phyloP scores from a whole-genome alignment of 2,329 filamentous ascomycete genomes.

The Escovopsis weberi region DNA sequence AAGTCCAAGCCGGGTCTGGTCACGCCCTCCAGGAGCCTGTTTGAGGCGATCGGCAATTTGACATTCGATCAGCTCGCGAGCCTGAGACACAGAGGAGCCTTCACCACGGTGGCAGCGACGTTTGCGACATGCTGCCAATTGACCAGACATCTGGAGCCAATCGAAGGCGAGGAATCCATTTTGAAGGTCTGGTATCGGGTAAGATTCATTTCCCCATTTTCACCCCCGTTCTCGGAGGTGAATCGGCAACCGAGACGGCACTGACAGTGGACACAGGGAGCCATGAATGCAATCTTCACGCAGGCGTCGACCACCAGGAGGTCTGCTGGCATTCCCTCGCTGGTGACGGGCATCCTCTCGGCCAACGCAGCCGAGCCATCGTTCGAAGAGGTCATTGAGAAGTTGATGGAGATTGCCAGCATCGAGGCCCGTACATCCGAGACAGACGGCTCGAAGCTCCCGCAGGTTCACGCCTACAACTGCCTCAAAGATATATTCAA shows the following conservation, averaged over 20 bases:
- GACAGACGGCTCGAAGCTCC: constrained; percentile 52
- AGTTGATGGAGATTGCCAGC: constrained; percentile 45
- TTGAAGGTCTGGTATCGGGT: constrained; percentile 60
- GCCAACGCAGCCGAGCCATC: constrained; percentile 45
- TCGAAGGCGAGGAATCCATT: constrained; percentile 25
- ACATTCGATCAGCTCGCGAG: constrained; percentile 72
- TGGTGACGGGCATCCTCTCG: constrained; percentile 68
- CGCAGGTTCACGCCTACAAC: constrained; percentile 91
- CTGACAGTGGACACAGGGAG: constrained; percentile 28
- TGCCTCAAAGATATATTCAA: constrained; percentile 87
- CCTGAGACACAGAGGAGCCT: constrained; percentile 79
- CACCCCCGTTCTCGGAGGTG: too few relatives aligned
- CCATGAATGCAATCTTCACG: constrained; percentile 54
- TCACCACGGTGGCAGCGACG: constrained; percentile 81
- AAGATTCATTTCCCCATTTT: constrained; percentile 7
- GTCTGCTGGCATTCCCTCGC: constrained; percentile 79
- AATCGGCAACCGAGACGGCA: background rate
- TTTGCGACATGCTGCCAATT: constrained; percentile 68
- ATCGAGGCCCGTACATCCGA: constrained; percentile 37
- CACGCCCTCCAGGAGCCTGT: constrained; percentile 36
- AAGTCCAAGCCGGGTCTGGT: constrained; percentile 28
- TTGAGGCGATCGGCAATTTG: constrained; percentile 53
- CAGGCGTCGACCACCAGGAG: constrained; percentile 74
- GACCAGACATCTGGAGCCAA: constrained; percentile 31
- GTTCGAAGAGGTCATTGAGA: constrained; percentile 49